Evolutionary conservation across 2,329 filamentous ascomycete species (phyloP).

Genomic region (Orbilia javanica): DNA sequence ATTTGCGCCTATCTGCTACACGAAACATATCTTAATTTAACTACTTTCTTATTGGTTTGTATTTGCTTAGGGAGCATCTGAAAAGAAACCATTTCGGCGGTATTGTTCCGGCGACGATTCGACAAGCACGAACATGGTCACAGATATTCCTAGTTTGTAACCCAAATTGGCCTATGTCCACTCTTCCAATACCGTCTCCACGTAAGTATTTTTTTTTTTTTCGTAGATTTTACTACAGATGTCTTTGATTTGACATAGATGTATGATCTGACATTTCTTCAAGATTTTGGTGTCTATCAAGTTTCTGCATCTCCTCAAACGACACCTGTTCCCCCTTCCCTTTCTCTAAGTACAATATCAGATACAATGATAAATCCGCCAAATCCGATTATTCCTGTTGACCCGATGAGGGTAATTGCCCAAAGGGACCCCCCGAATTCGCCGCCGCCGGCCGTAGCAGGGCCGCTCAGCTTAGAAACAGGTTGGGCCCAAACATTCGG

Average conservation of each 20-base stretch:
- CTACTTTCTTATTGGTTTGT: neutral
- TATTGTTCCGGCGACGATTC: neutral
- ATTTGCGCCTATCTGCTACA: neutral
- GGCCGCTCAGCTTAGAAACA: neutral
- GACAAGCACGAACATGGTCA: slow-evolving; percentile 13
- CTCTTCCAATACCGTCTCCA: slow-evolving; percentile 10
- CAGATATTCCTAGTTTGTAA: slow-evolving; percentile 20
- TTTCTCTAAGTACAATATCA: neutral
- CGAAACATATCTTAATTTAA: neutral
- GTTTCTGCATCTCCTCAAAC: neutral
- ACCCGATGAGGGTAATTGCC: neutral
- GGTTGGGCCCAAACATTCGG: neutral
- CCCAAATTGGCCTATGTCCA: neutral
- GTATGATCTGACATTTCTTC: neutral
- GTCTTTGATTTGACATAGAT: too few relatives aligned
- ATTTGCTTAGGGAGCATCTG: slow-evolving; percentile 18
- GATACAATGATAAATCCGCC: neutral
- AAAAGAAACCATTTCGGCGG: slow-evolving; percentile 27
- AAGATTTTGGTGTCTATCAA: neutral
- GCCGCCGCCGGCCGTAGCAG: neutral
- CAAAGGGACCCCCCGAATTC: neutral
- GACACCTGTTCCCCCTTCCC: neutral
- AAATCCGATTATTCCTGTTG: neutral
- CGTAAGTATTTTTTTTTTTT: slow-evolving; percentile 10
- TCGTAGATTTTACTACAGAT: neutral